A percentile compares a stretch with the other conserved stretches of the same genome.
Conservation (phyloP, 225 moss, liverwort and hornwort species). For the Physcomitrium patens region DNA sequence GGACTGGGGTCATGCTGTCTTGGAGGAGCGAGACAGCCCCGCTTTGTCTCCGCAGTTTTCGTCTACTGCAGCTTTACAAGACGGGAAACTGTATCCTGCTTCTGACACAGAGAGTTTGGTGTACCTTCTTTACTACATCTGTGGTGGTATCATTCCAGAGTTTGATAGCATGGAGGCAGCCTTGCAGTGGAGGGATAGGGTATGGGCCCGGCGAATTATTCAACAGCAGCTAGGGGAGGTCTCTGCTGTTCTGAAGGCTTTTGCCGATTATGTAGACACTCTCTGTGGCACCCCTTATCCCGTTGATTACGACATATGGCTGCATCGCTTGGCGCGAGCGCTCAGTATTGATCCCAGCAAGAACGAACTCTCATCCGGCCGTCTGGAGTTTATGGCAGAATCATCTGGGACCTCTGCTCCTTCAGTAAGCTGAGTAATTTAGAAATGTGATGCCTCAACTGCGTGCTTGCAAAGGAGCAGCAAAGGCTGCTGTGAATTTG, state of each 20-base stretch:
- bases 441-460: conserved; percentile 24
- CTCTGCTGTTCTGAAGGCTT: conserved; percentile 93
- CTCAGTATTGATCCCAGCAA: conserved; percentile 90
- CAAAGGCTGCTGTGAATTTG: conserved; percentile 40
- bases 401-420: conserved; percentile 93
- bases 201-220: conserved; percentile 92
- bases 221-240: conserved; percentile 95
- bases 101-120: conserved; percentile 97
- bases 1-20: conserved; percentile 96
- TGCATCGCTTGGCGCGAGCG: conserved; percentile 79
- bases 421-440: conserved; percentile 61
- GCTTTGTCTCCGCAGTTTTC: conserved; percentile 89
- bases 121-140: conserved; percentile 86
- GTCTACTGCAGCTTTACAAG: conserved; percentile 93
- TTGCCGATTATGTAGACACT: conserved; percentile 96
- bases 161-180: conserved; percentile 99
- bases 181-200: conserved; percentile 92
- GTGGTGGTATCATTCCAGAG: conserved; percentile 90
- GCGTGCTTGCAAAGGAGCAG: conserved; percentile 46
- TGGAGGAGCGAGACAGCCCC: conserved; percentile 95
- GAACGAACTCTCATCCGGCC: conserved; percentile 81
- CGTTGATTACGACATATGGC: conserved; percentile 98
- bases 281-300: conserved; percentile 97
- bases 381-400: conserved; percentile 86
- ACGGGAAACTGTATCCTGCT: conserved; percentile 91